A percentile compares a stretch with the other conserved stretches of the same genome.
Conservation (phyloP, 495 filamentous ascomycete species). For the Darksidea phi region DNA sequence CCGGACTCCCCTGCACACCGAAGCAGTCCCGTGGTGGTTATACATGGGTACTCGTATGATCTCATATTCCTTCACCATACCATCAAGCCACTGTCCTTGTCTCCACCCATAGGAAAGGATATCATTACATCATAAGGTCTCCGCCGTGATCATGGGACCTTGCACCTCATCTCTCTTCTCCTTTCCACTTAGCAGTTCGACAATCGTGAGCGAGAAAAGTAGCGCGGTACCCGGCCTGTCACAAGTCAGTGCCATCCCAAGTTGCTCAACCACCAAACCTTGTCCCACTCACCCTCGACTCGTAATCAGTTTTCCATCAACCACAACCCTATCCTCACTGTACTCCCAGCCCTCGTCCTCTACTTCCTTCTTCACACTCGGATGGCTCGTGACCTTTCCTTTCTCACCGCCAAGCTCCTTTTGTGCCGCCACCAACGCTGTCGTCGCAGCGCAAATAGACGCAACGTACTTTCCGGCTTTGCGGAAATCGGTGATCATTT, state of each 20-base stretch:
- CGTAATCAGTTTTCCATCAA: conserved; percentile 36
- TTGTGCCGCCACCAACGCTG: conserved; percentile 31
- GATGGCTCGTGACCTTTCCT: conserved; percentile 37
- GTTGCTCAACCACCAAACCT: background rate
- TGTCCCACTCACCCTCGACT: conserved; percentile 34
- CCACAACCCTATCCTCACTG: conserved; percentile 36
- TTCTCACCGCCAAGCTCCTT: conserved; percentile 17
- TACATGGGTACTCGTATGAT: too few relatives aligned
- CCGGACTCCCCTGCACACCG: too few relatives aligned
- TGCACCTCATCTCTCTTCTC: conserved; percentile 39
- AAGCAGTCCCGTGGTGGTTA: too few relatives aligned
- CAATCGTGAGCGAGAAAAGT: conserved; percentile 39
- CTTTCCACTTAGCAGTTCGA: conserved; percentile 36
- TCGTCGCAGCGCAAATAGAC: conserved; percentile 39
- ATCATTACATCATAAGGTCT: conserved; percentile 31
- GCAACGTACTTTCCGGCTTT: conserved; percentile 27
- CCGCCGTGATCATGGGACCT: conserved; percentile 37
- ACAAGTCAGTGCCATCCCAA: conserved; percentile 8
- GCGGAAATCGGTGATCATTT: conserved; percentile 28
- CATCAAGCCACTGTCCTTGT: too few relatives aligned
- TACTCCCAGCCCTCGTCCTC: conserved; percentile 36
- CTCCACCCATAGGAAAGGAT: too few relatives aligned
- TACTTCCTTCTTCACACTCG: conserved; percentile 36
- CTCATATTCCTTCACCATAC: too few relatives aligned
- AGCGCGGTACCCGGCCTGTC: conserved; percentile 39